Base-by-base conservation (phyloP, 176 grass and related monocot species). In the Rhynchospora pubera region DNA sequence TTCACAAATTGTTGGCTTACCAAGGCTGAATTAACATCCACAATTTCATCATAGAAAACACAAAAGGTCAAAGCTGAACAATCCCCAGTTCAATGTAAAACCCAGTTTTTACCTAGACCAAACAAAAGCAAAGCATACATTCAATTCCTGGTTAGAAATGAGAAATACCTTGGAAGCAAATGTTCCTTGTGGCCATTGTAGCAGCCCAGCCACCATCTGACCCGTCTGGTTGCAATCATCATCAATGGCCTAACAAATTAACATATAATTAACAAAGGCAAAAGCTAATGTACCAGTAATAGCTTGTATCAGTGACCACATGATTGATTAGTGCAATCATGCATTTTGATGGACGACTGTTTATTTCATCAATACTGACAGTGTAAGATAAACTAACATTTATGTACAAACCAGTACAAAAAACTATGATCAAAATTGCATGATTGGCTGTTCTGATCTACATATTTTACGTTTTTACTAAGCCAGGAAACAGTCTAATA, bases 171-270 rank as follows among this genome's bases (percentile, higher is more conserved):
- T 94, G 6, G 92, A 98, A 34, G 89, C 96, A 78, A 98, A 98
- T 12, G 96, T 98, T 84, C 90, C 96, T 85, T 98, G 92, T 9
- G 90, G 85, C 92, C 92, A 94, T 74, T 89, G 89, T 55, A 98
- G 96, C 77, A 94, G 62, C 62, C 92, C 89, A 91, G 87, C 92
- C 44, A 98, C 79, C 92, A 94, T 98, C 82, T 98, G 92, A 64
- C 96, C 96, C 60, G 92, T 94, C 88, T 94, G 96, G 68, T 98
- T 98, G 90, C 96, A 98, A 57, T 94, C 96, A 24, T 94, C 92
- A 80, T 98, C 90, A 91, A 98, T 98, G 22, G 96, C 96, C 92
- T 98, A 88, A 53, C 47, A 65, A 24, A 80, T 52, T 14, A 59
- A 39, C 62, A 61, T 64, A 80, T 59, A 6, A 78, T n/a, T 56